phyloP scores from a whole-genome alignment of 345 rosid genomes.

The Citrus mangshanensis region DNA sequence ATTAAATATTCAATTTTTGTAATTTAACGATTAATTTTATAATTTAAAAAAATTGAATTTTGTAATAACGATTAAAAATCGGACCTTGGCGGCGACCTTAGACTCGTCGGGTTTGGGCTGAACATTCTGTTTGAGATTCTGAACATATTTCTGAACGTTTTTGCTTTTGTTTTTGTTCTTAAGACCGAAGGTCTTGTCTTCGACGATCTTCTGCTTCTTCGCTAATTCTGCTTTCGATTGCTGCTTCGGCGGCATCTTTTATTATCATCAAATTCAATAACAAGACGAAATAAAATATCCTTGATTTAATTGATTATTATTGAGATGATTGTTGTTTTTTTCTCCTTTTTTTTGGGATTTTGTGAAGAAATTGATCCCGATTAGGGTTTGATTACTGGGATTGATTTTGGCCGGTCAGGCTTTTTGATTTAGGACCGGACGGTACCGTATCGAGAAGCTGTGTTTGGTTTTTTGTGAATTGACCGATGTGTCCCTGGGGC shows the following conservation, averaged over 20 bases:
- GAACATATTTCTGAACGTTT: slow-evolving; percentile 67
- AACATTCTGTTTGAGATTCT: slow-evolving; percentile 54
- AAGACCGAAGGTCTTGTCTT: slow-evolving; percentile 83
- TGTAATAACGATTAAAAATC: neutral
- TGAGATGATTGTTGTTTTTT: too few species aligned
- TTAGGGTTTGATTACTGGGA: neutral
- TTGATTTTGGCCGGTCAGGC: neutral
- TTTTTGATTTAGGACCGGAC: slow-evolving; percentile 1
- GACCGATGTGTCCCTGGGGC: neutral
- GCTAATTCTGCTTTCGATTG: slow-evolving; percentile 55
- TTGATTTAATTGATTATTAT: neutral
- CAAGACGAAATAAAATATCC: neutral
- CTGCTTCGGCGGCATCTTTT: slow-evolving; percentile 72
- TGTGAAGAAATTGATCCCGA: neutral
- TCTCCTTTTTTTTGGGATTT: neutral
- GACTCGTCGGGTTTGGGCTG: slow-evolving; percentile 51
- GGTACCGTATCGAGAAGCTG: slow-evolving; percentile 9
- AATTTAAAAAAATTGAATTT: too few species aligned
- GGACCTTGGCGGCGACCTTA: slow-evolving; percentile 50
- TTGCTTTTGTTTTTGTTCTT: slow-evolving; percentile 77
- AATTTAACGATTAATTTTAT: neutral
- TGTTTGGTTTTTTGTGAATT: neutral
- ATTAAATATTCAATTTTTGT: too few species aligned
- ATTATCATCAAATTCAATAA: slow-evolving; percentile 34
- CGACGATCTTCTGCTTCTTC: slow-evolving; percentile 77